Evolutionary conservation across 495 filamentous ascomycete genomes (phyloP), one percentile per base, ranked within the genome.

Genomic region (Hypoxylon cercidicola): DNA sequence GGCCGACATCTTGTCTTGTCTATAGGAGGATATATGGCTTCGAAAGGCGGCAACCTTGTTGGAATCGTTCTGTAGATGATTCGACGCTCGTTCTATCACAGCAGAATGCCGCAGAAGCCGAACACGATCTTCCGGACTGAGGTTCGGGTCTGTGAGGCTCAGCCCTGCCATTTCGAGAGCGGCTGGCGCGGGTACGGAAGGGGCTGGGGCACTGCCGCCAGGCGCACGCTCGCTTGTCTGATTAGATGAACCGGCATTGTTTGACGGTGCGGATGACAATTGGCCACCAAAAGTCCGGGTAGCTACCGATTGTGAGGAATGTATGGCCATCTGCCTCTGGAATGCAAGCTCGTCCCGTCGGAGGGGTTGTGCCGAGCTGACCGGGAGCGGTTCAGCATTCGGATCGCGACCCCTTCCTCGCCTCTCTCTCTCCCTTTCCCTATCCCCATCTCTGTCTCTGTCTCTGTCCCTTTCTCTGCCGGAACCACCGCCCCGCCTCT

Each of bases 251-350:
- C 51, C 64, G n/a, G 51, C 34, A 34, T 40, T 60, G 10, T 51
- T 60, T 8, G 71, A 49, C 2, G 70, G 18, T 55, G 75, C 77
- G 4, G 68, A 78, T 13, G 88, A 89, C 45, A 96, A 80, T 72
- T 91, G 88, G 1, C 91, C 91, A 18, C 93, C 92, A 76, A 97
- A 97, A 11, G 86, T 92, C 21, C 92, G 84, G 9, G 84, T 85
- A 2, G 91, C 83, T 5, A 89, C 85, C 0, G 92, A 89, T 71
- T 95, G 94, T 1, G 91, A 87, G 60, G 86, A 93, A 63, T 93
- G 92, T 39, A 99, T 90, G 3, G 93, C 94, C 85, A 96, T 88
- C 61, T 96, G 92, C 41, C 96, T 83, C 68, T 97, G 93, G 71
- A 93, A 97, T 30, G 96, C 96, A 23, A 97, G 78, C 73, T 99